These are phyloP conservation scores for Vanilla planifolia DNA, from an alignment of 106 monocot species.

Conservation along the genomic window DNA sequence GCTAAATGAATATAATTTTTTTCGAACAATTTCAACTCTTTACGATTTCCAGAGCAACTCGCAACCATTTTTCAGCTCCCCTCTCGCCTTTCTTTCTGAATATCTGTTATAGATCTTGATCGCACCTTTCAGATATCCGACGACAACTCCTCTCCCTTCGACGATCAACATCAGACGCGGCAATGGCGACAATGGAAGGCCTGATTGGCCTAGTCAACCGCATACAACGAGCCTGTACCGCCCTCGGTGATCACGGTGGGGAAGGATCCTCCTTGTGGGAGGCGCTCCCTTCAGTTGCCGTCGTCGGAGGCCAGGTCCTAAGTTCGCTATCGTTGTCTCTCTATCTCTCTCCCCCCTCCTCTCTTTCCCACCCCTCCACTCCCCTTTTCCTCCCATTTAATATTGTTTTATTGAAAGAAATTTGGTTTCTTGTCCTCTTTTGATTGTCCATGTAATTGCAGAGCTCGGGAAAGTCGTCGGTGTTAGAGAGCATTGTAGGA, in stretches of 20 bases:
- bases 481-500: constrained; percentile 92
- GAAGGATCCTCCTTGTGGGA: constrained; percentile 62
- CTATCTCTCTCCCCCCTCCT: too few relatives aligned
- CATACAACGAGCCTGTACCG: constrained; percentile 77
- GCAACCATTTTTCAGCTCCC: too few relatives aligned
- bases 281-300: constrained; percentile 74
- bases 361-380: background rate
- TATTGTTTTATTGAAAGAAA: background rate
- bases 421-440: background rate
- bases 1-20: too few relatives aligned
- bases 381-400: background rate
- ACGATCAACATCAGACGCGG: too few relatives aligned
- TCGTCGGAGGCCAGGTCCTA: constrained; percentile 77
- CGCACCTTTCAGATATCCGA: too few relatives aligned
- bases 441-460: constrained; percentile 3
- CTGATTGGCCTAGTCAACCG: constrained; percentile 71
- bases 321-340: too few relatives aligned
- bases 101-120: too few relatives aligned
- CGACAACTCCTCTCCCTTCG: too few relatives aligned
- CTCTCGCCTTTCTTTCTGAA: too few relatives aligned
- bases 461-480: constrained; percentile 95
- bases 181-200: constrained; percentile 84
- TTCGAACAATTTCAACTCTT: too few relatives aligned
- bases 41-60: too few relatives aligned
- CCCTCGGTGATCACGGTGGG: constrained; percentile 68